Conservation (phyloP, 1,284 basidiomycete species). For the Puccinia brachypodii region DNA sequence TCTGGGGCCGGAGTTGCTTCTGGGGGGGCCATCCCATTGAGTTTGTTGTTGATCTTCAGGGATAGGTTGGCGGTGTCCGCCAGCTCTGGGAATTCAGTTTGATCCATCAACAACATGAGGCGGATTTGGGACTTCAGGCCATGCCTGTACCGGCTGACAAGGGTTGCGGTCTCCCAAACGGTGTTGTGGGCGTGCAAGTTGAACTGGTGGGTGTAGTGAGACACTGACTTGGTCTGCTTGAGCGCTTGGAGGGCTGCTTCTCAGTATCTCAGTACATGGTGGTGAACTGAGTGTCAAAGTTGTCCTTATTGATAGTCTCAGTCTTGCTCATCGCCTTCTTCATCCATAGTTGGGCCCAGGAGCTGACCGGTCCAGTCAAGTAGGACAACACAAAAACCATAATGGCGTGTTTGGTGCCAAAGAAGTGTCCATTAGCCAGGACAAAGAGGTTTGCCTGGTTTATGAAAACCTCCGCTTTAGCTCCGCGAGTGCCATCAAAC, state of each 20-base stretch:
- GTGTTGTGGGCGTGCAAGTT: neutral
- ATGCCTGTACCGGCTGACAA: neutral
- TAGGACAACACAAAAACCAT: neutral
- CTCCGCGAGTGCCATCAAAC: neutral
- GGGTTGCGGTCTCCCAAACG: neutral
- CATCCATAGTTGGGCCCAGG: neutral
- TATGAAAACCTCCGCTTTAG: no score
- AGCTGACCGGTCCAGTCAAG: neutral
- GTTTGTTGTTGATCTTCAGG: slow-evolving; percentile 9
- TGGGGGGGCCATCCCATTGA: neutral
- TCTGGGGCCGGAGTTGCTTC: neutral
- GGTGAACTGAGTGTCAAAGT: no score
- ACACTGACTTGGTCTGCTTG: neutral
- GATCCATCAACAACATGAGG: neutral
- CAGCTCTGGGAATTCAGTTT: neutral
- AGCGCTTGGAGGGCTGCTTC: neutral
- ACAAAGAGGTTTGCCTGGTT: no score
- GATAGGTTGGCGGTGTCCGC: neutral
- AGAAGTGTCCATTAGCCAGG: neutral
- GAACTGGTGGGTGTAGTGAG: slow-evolving; percentile 15
- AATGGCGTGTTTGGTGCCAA: neutral
- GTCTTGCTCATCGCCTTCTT: no score
- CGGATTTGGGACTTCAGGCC: slow-evolving; percentile 1
- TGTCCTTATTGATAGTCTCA: no score
- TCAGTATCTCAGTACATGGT: no score